Conservation (phyloP, 352 stramenopile genomes). For the Chrysophaeum taylorii region DNA sequence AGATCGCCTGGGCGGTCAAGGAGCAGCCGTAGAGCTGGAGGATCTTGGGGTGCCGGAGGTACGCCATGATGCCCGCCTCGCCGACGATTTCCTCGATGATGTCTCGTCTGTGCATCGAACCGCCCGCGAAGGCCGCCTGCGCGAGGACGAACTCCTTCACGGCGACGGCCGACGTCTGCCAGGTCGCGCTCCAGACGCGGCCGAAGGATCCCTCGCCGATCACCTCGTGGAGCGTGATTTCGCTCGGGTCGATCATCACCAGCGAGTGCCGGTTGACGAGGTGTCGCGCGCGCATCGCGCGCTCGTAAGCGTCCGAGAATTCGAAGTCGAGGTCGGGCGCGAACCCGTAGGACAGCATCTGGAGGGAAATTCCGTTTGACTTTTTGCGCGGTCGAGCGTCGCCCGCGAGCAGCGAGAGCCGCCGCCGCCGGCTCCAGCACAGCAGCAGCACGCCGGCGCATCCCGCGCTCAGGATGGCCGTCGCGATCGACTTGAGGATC, state of each 20-base stretch:
- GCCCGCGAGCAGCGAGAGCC: constrained; percentile 41
- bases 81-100: constrained; percentile 73
- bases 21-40: constrained; percentile 66
- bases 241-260: constrained; percentile 56
- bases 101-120: constrained; percentile 60
- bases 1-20: constrained; percentile 64
- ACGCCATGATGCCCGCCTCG: constrained; percentile 68
- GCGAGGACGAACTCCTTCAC: constrained; percentile 75
- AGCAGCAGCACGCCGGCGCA: constrained; percentile 34
- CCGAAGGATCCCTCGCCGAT: constrained; percentile 68
- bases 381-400: no score
- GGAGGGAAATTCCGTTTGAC: constrained; percentile 52
- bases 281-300: constrained; percentile 53
- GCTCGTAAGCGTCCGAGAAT: constrained; percentile 42
- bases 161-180: constrained; percentile 56
- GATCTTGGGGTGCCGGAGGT: constrained; percentile 63
- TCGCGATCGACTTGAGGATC: constrained; percentile 47
- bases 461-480: no score
- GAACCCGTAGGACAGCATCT: constrained; percentile 52
- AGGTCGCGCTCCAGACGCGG: constrained; percentile 63
- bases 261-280: constrained; percentile 51
- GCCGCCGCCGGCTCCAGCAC: constrained; percentile 43
- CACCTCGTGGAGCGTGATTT: constrained; percentile 58
- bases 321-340: constrained; percentile 47
- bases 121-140: constrained; percentile 63